Evolutionary conservation across 805 yeast species (phyloP), one percentile per base, ranked within the genome.

Genomic region (Danielia reshetovae): DNA sequence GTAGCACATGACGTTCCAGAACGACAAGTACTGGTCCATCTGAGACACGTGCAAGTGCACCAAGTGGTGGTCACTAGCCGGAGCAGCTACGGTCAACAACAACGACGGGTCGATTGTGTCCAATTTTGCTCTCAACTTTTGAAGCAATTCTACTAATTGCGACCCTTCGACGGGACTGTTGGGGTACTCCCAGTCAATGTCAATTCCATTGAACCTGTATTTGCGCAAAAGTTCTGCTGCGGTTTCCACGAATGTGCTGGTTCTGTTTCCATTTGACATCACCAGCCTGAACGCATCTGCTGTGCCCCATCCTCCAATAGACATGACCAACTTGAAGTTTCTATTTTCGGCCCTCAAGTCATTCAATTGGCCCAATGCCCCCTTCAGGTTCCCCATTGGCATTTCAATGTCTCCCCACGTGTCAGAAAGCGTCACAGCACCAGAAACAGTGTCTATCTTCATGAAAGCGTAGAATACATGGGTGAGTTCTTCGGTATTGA

Each of bases 171-270:
- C 50, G 3, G 52, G 49, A 27, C 55, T 65, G 6, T 57, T 53
- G 0, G 96, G 96, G 50, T 79, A 90, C 58, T 90, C 98, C 96
- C 96, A 90, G 60, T 90, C 98, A 18, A 90, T 62, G 57, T 93
- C 97, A 29, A 90, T 63, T 0, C 98, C 97, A 55, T 93, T 97
- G 51, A 93, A 79, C 0, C 83, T 81, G 52, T 75, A 74, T 28
- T 68, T 58, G 2, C 57, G 36, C 54, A 86, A 65, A 16, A 74
- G 56, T 0, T 58, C 54, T 0, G 75, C 63, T 1, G 79, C 62
- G 0, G 81, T 66, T 1, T 51, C 32, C 2, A 78, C 72, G 54
- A 89, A 85, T 0, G 27, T 52, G 1, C 54, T 51, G 6, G 79
- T 42, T 15, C 58, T 56, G 2, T 21, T 11, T 2, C 29, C 33